Base-by-base conservation (phyloP, 1,139 yeast species). In the Suhomyces choctaworum region DNA sequence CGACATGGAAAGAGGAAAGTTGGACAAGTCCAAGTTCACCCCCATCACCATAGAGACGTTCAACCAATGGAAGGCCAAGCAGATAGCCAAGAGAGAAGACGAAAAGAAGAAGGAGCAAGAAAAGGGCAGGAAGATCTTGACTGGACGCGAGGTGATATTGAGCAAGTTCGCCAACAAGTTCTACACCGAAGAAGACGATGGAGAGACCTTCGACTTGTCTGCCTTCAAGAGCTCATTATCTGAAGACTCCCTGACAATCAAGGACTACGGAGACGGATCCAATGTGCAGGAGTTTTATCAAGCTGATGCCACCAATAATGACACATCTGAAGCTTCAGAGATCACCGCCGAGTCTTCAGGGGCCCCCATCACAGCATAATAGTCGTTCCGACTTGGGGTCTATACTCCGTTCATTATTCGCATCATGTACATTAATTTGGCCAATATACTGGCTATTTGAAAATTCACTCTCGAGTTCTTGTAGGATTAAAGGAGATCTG, bases 11-110 rank as follows among this genome's bases (percentile, higher is more conserved):
- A 82, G 97, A 66, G 84, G 80, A 46, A 82, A 81, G 56, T 71
- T 94, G 56, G 95, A 95, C 51, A 82, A 72, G 58, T 66, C 76
- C 39, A 75, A 79, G 34, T 75, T 89, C 54, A 90, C 97, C 2
- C 97, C 97, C 20, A 89, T 94, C 43, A 90, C 95, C 1, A 67
- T 79, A 24, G 90, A 84, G 41, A 60, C 89, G n/a, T 94, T 94
- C 60, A 75, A 75, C 27, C 75, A 75, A 53, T 94, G 98, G 98
- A 90, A 90, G 66, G 58, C 63, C 46, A 77, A 80, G 45, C 86
- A 88, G 50, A 64, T 66, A 43, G 75, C 73, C 42, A 77, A 78
- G 60, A 83, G 75, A 64, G 68, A 70, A 35, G 81, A 80, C 50
- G 81, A 76, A 31, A 79, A 72, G 48, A 73, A 70, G 46, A 78